Percentiles rank a stretch among this genome's conserved stretches.
Evolutionary conservation across 257 asterid genomes (phyloP).

Genomic region (Nicotiana benthamiana): DNA sequence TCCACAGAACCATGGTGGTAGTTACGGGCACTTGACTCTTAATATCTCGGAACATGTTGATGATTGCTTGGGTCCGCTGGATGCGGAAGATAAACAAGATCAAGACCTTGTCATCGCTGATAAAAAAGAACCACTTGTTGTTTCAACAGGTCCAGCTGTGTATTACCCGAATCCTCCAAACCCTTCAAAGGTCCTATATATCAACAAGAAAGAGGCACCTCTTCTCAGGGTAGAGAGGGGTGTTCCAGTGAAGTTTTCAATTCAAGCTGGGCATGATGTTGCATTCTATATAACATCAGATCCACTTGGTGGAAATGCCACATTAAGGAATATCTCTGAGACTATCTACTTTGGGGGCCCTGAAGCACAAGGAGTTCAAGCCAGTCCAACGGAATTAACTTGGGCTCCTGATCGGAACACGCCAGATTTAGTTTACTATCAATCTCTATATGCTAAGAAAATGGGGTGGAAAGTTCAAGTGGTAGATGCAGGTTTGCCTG

Average conservation of each 20-base stretch:
- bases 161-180: conserved; percentile 96
- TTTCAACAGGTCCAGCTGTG: conserved; percentile 64
- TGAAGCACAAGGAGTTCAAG: conserved; percentile 86
- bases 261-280: conserved; percentile 97
- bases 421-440: conserved; percentile 89
- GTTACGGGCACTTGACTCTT: conserved; percentile 65
- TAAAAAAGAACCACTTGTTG: conserved; percentile 77
- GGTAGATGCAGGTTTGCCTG: conserved; percentile 95
- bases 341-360: conserved; percentile 91
- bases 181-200: conserved; percentile 78
- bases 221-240: conserved; percentile 95
- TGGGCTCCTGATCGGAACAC: conserved; percentile 98
- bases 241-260: conserved; percentile 78
- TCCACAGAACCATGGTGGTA: conserved; percentile 90
- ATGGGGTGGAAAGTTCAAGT: conserved; percentile 99
- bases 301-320: conserved; percentile 95
- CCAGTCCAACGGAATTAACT: conserved; percentile 63
- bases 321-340: conserved; percentile 72
- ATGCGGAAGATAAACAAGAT: conserved; percentile 90
- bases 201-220: conserved; percentile 94
- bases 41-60: conserved; percentile 58
- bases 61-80: conserved; percentile 90
- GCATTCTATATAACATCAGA: conserved; percentile 95
- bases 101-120: conserved; percentile 92
- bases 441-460: conserved; percentile 65